Evolutionary conservation across 2,329 filamentous ascomycete genomes (phyloP), one percentile per base, ranked within the genome.

Genomic region (Calonectria hongkongensis): DNA sequence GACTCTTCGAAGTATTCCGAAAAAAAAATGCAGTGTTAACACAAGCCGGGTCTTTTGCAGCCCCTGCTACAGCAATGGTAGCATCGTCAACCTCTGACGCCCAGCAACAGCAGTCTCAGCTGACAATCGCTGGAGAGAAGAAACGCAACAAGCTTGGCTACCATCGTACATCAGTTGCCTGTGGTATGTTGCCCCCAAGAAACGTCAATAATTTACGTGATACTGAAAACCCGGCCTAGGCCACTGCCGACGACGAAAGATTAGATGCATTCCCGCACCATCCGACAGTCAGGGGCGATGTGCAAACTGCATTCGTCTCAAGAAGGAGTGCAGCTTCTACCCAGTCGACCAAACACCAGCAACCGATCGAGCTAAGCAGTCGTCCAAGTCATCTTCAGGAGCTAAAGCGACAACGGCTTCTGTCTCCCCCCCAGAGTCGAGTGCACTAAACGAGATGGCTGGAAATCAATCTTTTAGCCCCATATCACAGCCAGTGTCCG

Each of bases 241-340:
- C 69, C 95, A 98, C 82, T 98, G 96, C 83, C 94, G 96, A 80
- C 91, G 94, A 82, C 93, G 96, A 78, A 98, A 98, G 85, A 98
- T 98, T 74, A 90, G 96, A 85, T 98, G 96, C 84, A 91, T 98
- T 65, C 89, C 95, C 51, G 92, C 94, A 10, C 89, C 91, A 62
- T 92, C 92, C 75, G 95, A 97, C 78, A 82, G 88, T 12, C 91
- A 94, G 80, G 92, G 92, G 56, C 92, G 95, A 75, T 98, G 96
- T 85, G 91, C 94, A 76, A 98, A 98, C 86, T 98, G 96, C 85
- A 98, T 98, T 80, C 92, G 95, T 58, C 87, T 98, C 81, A 97
- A 97, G 84, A 98, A 98, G 81, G 95, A 98, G 76, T 98, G 96
- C 85, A 95, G 94, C 82, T 98, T 98, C 85, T 94, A 93, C 79